phyloP scores from a whole-genome alignment of 768 basidiomycete species.

The Serendipita sp. region DNA sequence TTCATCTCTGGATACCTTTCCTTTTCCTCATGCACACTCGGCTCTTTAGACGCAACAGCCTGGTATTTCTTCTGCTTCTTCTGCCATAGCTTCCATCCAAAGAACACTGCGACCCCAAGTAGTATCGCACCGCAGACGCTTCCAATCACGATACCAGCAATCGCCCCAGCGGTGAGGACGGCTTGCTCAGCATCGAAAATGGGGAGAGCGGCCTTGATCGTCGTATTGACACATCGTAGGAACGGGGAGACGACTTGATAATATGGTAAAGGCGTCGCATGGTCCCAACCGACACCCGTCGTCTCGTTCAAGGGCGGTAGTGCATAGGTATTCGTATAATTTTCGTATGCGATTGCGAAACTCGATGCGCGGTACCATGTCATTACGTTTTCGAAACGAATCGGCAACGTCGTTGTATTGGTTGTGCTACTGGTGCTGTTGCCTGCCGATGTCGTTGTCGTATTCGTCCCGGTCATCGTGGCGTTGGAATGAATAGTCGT shows the following conservation, averaged over 20 bases:
- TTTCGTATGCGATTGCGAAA: constrained; percentile 7
- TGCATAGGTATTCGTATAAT: constrained; percentile 9
- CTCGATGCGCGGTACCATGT: constrained; percentile 9
- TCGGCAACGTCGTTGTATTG: not conserved
- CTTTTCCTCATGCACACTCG: no score
- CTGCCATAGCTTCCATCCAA: not conserved
- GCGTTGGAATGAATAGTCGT: not conserved
- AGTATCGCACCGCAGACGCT: not conserved
- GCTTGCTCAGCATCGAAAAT: constrained; percentile 27
- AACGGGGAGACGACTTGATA: constrained; percentile 18
- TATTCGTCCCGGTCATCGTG: not conserved
- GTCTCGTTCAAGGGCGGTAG: not conserved
- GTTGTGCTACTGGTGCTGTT: no score
- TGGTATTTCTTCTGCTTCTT: not conserved
- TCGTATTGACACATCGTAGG: constrained; percentile 42
- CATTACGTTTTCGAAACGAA: constrained; percentile 6
- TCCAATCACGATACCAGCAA: not conserved
- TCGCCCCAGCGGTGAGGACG: not conserved
- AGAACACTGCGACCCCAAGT: not conserved
- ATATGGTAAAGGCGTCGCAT: constrained; percentile 15
- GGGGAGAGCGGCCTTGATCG: constrained; percentile 42
- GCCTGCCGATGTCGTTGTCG: no score
- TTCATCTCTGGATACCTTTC: no score
- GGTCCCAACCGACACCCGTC: not conserved
- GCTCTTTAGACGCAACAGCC: no score